phyloP scores from a whole-genome alignment of 2,329 filamentous ascomycete genomes.

The Diaporthe helianthi region DNA sequence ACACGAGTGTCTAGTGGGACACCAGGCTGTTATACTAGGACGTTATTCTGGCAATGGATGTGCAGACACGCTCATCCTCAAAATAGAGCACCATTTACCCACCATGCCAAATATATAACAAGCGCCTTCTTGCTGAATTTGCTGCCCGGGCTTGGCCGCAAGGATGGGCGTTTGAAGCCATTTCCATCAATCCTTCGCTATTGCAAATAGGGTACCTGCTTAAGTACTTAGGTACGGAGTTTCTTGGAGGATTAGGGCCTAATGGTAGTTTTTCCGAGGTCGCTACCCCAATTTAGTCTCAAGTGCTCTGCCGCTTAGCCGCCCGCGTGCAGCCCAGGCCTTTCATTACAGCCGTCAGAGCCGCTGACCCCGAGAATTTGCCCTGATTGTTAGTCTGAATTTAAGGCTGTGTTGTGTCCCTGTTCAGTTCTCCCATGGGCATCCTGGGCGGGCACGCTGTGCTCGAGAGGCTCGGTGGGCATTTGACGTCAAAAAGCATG shows the following conservation, averaged over 20 bases:
- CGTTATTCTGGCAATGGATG: neutral
- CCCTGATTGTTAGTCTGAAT: neutral
- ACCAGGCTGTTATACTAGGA: neutral
- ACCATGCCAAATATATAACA: neutral
- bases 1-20: neutral
- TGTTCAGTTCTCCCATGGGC: neutral
- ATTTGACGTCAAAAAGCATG: conserved; percentile 28
- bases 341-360: neutral
- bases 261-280: neutral
- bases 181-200: neutral
- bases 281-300: no score
- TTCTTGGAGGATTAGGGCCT: neutral
- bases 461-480: neutral
- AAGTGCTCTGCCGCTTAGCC: conserved; percentile 10
- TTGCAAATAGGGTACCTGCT: no score
- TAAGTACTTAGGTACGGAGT: no score
- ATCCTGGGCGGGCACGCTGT: neutral
- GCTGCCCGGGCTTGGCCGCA: conserved; percentile 1
- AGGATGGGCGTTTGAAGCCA: neutral
- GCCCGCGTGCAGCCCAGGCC: conserved; percentile 9
- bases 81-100: neutral
- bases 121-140: neutral
- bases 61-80: neutral
- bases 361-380: neutral
- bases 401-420: conserved; percentile 20